Evolutionary conservation across 2,329 filamentous ascomycete genomes (phyloP).

Genomic region (Diaporthe sp.): DNA sequence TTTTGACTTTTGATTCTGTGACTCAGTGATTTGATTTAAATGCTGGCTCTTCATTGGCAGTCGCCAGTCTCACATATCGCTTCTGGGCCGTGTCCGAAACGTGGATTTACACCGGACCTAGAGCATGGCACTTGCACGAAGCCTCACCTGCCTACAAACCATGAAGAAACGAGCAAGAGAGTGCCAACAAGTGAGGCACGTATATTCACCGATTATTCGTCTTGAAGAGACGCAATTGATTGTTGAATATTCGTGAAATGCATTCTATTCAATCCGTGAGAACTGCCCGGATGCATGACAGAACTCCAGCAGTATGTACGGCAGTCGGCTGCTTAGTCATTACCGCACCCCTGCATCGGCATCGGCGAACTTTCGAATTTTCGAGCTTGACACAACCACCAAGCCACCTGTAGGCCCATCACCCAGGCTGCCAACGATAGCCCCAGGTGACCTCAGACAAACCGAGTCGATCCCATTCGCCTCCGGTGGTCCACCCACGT

Average conservation of each 20-base stretch:
- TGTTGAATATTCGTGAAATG: not conserved
- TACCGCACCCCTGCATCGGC: constrained; percentile 23
- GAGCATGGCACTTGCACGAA: not conserved
- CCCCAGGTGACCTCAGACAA: constrained; percentile 22
- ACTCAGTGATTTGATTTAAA: not conserved
- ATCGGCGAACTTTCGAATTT: constrained; percentile 39
- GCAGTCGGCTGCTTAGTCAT: constrained; percentile 7
- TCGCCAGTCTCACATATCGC: not conserved
- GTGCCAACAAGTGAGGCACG: not conserved
- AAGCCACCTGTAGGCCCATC: not conserved
- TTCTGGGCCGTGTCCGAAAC: not conserved
- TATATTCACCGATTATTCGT: not conserved
- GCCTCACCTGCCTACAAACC: not conserved
- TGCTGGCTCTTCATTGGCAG: not conserved
- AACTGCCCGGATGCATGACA: not conserved
- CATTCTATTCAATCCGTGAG: not conserved
- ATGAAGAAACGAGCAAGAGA: not conserved
- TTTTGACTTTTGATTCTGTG: not conserved
- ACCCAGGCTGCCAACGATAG: constrained; percentile 8
- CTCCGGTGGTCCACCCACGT: constrained; percentile 24
- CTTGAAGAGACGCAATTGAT: not conserved
- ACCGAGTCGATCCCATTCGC: constrained; percentile 8
- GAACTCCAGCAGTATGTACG: not conserved
- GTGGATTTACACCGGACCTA: not conserved
- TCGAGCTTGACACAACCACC: constrained; percentile 31